These are phyloP conservation scores for Rosa hybrid DNA, from an alignment of 331 rosid genomes.

Conservation along the genomic window DNA sequence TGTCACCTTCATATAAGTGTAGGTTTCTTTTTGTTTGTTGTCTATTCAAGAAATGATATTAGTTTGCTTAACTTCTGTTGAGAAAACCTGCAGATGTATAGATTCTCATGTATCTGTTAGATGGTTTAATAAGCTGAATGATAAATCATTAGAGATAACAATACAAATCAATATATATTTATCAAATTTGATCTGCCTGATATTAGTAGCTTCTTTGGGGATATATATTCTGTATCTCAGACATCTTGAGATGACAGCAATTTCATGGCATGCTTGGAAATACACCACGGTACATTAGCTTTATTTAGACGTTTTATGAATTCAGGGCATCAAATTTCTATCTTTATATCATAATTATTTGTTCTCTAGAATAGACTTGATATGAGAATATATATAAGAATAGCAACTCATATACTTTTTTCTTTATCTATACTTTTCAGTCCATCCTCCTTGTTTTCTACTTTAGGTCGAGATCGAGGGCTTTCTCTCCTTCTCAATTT, in stretches of 20 bases:
- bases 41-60: not conserved
- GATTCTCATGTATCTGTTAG: not conserved
- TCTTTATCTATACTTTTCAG: not conserved
- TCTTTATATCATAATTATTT: not conserved
- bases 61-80: not conserved
- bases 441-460: no score
- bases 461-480: no score
- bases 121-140: not conserved
- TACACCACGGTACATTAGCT: not conserved
- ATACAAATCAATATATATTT: not conserved
- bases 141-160: not conserved
- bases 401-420: not conserved
- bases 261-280: not conserved
- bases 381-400: not conserved
- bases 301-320: not conserved
- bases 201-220: not conserved
- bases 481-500: no score
- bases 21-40: not conserved
- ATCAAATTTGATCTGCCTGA: not conserved
- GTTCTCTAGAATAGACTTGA: not conserved
- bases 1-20: not conserved
- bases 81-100: not conserved
- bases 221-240: not conserved
- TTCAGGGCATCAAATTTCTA: not conserved
- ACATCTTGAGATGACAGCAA: not conserved